A percentile compares a stretch with the other conserved stretches of the same genome.
phyloP scores from a whole-genome alignment of 148 eudicot genomes.

The Rhododendron vialii region DNA sequence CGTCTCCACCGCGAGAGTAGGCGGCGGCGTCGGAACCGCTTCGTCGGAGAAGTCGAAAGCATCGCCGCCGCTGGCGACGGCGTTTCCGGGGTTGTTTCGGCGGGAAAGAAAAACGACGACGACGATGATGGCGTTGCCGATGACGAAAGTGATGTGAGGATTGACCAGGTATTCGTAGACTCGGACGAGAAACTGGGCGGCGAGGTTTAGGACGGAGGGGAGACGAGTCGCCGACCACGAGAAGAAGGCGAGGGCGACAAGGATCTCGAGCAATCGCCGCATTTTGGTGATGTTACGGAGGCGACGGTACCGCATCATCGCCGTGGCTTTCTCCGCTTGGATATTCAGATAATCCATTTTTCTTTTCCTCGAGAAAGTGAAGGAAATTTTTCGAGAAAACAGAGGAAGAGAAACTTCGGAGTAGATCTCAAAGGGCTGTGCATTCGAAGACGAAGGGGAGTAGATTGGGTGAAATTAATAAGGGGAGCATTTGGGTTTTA shows the following conservation, averaged over 20 bases:
- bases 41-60: background rate
- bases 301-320: conserved; percentile 30
- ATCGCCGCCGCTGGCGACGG: background rate
- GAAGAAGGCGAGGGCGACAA: conserved; percentile 20
- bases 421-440: background rate
- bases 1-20: background rate
- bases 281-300: conserved; percentile 20
- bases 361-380: background rate
- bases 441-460: background rate
- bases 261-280: conserved; percentile 16
- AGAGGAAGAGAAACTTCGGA: background rate
- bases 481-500: background rate
- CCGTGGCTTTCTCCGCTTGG: conserved; percentile 34
- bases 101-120: conserved; percentile 35
- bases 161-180: conserved; percentile 24
- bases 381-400: background rate
- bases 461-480: too few relatives aligned
- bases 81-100: background rate
- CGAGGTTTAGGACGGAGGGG: conserved; percentile 12
- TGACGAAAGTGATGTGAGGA: conserved; percentile 46
- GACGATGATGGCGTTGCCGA: conserved; percentile 54
- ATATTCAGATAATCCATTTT: conserved; percentile 25
- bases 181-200: conserved; percentile 16
- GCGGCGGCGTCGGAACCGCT: background rate
- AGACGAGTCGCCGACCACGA: conserved; percentile 31